Conservation (phyloP, 352 stramenopile species). For the Pythium monospermum region DNA sequence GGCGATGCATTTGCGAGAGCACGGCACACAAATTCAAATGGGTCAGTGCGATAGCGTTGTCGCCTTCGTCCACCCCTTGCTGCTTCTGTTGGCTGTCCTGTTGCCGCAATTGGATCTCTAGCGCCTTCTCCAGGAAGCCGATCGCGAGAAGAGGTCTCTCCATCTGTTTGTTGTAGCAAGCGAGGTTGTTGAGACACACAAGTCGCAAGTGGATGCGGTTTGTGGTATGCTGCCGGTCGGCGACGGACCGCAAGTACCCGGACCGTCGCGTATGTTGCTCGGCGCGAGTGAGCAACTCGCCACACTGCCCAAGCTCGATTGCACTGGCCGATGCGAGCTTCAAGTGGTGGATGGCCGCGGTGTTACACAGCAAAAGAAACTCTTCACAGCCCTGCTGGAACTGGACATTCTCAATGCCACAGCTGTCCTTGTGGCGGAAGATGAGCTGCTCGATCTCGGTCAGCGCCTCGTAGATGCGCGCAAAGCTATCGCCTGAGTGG, state of each 20-base stretch:
- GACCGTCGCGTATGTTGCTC: conserved; percentile 50
- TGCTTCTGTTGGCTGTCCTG: neutral
- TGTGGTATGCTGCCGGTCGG: conserved; percentile 14
- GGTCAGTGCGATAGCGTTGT: conserved; percentile 30
- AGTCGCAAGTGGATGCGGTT: conserved; percentile 35
- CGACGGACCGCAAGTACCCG: conserved; percentile 33
- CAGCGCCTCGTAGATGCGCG: conserved; percentile 23
- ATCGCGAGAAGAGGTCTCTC: conserved; percentile 38
- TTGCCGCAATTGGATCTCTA: conserved; percentile 43
- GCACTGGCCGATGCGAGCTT: conserved; percentile 6
- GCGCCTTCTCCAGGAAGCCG: conserved; percentile 34
- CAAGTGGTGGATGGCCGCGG: conserved; percentile 43
- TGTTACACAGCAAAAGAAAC: conserved; percentile 59
- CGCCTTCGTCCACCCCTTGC: neutral
- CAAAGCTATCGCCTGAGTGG: conserved; percentile 10
- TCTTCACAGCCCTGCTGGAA: conserved; percentile 64
- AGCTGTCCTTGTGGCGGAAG: conserved; percentile 44
- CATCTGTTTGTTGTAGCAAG: conserved; percentile 46
- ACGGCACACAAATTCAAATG: conserved; percentile 62
- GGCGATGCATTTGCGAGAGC: conserved; percentile 46
- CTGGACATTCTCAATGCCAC: conserved; percentile 27
- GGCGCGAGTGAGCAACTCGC: conserved; percentile 20
- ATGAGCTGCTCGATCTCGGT: conserved; percentile 35
- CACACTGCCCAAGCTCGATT: conserved; percentile 22
- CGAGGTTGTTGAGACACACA: conserved; percentile 63